Evolutionary conservation across 2,329 filamentous ascomycete species (phyloP), one percentile per base, ranked within the genome.

Genomic region (Bipolaris zeicola): DNA sequence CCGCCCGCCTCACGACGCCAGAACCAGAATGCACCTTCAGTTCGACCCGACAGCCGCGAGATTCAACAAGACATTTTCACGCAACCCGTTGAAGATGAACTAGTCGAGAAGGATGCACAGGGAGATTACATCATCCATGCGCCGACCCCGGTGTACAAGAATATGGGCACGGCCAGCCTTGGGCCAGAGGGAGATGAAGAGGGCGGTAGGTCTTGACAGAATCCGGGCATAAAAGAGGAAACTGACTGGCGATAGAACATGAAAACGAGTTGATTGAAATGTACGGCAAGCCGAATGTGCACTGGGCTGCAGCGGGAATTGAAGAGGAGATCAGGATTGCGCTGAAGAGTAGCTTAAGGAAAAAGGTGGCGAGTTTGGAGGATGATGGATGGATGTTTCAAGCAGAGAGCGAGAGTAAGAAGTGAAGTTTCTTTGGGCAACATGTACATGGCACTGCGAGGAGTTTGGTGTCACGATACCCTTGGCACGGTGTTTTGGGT

Each of bases 351-450:
- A 92, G 88, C 72, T 79, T 96, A 52, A 82, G 86, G 64, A 85
- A 85, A 56, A 91, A 92, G 72, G 89, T 92, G 2, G 84, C 85
- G 14, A 86, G 88, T 13, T 78, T 96, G 47, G 84, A 90, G 20
- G 90, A 95, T 48, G 92, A 96, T 69, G 90, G 88, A 67, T 96
- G 92, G 92, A 96, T 96, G 88, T 96, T 90, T 76, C 91, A 93
- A 73, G 80, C 85, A 1, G 89, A 91, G 66, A 31, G 16, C 1
- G 60, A 64, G 33, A 51, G 55, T 26, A 66, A 63, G 46, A 63
- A 62, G 33, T 33, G 10, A 46, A 36, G 13, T n/a, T 13, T 18
- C 6, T 14, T 18, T 22, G 8, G 13, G 13, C 2, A 5, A 33
- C 13, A 20, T 24, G n/a, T n/a, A 33, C n/a, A 39, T 37, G 13